Percentiles rank a stretch among this genome's conserved stretches.
Conservation (phyloP, 108 stramenopile genomes). For the Stephanodiscus minutulus region DNA sequence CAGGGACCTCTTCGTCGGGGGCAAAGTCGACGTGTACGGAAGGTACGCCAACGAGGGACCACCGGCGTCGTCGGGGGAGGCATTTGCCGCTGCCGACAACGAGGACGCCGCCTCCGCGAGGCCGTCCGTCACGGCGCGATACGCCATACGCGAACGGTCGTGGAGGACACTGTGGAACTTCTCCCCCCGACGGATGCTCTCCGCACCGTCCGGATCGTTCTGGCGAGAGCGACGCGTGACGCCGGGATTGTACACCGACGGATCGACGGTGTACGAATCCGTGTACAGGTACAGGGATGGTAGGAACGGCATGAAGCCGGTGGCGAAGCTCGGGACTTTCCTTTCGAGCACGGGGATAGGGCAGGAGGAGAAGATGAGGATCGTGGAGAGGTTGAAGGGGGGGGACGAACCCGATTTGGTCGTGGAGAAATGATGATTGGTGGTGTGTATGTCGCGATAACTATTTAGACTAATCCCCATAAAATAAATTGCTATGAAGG, state of each 20-base stretch:
- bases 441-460: no score
- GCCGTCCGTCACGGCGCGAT: conserved; percentile 59
- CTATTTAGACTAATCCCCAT: no score
- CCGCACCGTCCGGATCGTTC: conserved; percentile 79
- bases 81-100: conserved; percentile 27
- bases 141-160: conserved; percentile 65
- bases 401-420: conserved; percentile 82
- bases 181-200: conserved; percentile 77
- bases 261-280: conserved; percentile 70
- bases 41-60: conserved; percentile 79
- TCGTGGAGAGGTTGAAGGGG: conserved; percentile 63
- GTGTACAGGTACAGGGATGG: conserved; percentile 81
- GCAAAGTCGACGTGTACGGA: conserved; percentile 82
- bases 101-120: conserved; percentile 27
- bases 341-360: conserved; percentile 44
- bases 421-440: conserved; percentile 49
- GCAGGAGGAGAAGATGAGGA: conserved; percentile 46
- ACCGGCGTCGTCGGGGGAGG: conserved; percentile 12
- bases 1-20: conserved; percentile 76
- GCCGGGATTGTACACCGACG: conserved; percentile 88
- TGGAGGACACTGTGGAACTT: conserved; percentile 90
- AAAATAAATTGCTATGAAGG: neutral
- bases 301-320: conserved; percentile 77
- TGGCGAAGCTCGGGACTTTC: conserved; percentile 60
- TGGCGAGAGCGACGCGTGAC: conserved; percentile 85